Percentiles rank a stretch among this genome's conserved stretches.
Conservation (phyloP, 2,329 filamentous ascomycete species). For the Pezicula rhizophila region DNA sequence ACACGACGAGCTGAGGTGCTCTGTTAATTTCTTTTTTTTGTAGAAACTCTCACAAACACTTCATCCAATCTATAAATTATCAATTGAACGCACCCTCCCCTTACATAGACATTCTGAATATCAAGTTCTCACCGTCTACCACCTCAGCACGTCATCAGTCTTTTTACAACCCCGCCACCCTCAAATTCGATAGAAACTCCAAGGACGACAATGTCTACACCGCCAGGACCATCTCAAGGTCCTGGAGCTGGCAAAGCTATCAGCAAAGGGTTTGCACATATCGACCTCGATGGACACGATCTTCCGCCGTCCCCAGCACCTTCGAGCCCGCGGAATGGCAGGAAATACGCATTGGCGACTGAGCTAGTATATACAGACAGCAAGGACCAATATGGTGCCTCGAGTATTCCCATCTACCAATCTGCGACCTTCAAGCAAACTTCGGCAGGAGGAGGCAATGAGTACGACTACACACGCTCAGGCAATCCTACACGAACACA, state of each 20-base stretch:
- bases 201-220: conserved; percentile 25
- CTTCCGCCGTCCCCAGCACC: conserved; percentile 88
- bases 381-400: conserved; percentile 94
- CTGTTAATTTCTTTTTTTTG: neutral
- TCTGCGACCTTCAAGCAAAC: conserved; percentile 97
- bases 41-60: neutral
- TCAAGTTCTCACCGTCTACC: neutral
- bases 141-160: neutral
- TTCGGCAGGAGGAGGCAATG: conserved; percentile 68
- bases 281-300: conserved; percentile 78
- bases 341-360: conserved; percentile 88
- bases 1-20: neutral
- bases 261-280: conserved; percentile 33
- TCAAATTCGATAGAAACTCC: neutral
- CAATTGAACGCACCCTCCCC: conserved; percentile 12
- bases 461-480: conserved; percentile 98
- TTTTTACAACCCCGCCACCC: neutral
- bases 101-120: neutral
- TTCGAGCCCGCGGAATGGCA: conserved; percentile 79
- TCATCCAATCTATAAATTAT: neutral
- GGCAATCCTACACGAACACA: conserved; percentile 96
- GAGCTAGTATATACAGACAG: conserved; percentile 95
- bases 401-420: conserved; percentile 96
- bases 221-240: conserved; percentile 18
- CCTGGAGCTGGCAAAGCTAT: conserved; percentile 16